Base-by-base conservation (phyloP, 1,139 yeast genomes). In the Lodderomyces pseudojiufengensis region DNA sequence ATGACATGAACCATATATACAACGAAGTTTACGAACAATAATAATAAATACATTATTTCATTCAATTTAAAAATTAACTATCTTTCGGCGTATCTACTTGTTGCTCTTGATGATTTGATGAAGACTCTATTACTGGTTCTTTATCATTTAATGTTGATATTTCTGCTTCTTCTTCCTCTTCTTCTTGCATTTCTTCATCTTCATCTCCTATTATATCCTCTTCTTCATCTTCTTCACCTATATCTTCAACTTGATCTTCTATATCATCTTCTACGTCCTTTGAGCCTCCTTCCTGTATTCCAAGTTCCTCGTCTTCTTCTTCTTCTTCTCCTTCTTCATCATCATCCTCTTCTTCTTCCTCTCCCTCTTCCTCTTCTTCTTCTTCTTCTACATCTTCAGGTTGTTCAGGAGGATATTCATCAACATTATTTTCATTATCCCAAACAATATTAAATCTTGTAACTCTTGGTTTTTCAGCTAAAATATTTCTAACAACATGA, bases 401-500 rank as follows among this genome's bases (percentile, higher is more conserved):
- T 36, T 65, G 71, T 39, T 66, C 70, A 64, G 94, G 63, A 5
- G 95, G 95, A 50, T 78, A 84, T 42, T 84, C 85, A 37, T 80
- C 83, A 23, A 73, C 73, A 32, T 69, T 75, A 27, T 72, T 82
- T 45, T 75, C 81, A 44, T 73, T 76, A 55, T 82, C 92, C 99
- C 99, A 92, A 5, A 88, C 95, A 42, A 92, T 92, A 58, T 92
- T 92, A 62, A 90, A 94, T 49, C 97, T 70, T 8, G 99, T 92
- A 27, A 94, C 98, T 49, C 98, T 72, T 25, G 99, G 99, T 65
- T 92, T 94, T 55, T 94, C 98, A 2, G 97, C 97, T 42, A 94
- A 67, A 33, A 92, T 86, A 59, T 90, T 94, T 54, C 99, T 75
- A 29, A 86, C 95, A 27, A 92, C 96, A 53, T 84, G 95, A 39